Conservation (phyloP, 768 basidiomycete species). For the Mrakia hoshinonis region DNA sequence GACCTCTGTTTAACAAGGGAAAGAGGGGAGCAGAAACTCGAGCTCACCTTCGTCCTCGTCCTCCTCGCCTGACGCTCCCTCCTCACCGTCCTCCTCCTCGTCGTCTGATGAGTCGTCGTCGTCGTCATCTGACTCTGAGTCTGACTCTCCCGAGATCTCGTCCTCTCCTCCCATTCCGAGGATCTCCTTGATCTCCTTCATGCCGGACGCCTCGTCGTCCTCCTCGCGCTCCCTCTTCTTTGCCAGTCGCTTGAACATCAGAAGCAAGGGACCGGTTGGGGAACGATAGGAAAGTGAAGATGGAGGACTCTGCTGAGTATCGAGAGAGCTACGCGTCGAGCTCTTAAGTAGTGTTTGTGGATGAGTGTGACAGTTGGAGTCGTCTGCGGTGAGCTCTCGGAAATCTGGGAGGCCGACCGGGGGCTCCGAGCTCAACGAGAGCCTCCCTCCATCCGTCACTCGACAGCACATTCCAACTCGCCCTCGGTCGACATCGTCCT, state of each 20-base stretch:
- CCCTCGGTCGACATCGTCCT: too few relatives aligned
- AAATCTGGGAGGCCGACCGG: too few relatives aligned
- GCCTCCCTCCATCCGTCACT: too few relatives aligned
- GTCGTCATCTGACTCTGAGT: slow-evolving; percentile 27
- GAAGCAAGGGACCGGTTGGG: neutral
- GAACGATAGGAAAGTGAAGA: neutral
- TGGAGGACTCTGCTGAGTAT: neutral
- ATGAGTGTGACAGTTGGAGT: too few relatives aligned
- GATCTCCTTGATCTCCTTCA: slow-evolving; percentile 25
- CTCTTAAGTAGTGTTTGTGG: slow-evolving; percentile 42
- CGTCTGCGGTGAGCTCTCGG: too few relatives aligned
- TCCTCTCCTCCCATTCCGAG: slow-evolving; percentile 30
- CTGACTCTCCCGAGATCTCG: slow-evolving; percentile 27
- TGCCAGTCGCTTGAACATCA: slow-evolving; percentile 21
- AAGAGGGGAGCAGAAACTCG: neutral
- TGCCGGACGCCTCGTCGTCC: slow-evolving; percentile 32
- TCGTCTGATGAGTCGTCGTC: slow-evolving; percentile 27
- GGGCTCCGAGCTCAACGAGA: too few relatives aligned
- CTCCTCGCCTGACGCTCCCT: slow-evolving; percentile 33
- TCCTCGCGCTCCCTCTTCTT: slow-evolving; percentile 38
- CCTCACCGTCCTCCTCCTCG: slow-evolving; percentile 29
- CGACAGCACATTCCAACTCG: too few relatives aligned
- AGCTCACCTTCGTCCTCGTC: slow-evolving; percentile 19
- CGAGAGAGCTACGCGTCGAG: slow-evolving; percentile 39
- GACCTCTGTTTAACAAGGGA: too few relatives aligned